Percentiles rank a stretch among this genome's conserved stretches.
Conservation (phyloP, 1,139 yeast genomes). For the Ogataea hybrid region DNA sequence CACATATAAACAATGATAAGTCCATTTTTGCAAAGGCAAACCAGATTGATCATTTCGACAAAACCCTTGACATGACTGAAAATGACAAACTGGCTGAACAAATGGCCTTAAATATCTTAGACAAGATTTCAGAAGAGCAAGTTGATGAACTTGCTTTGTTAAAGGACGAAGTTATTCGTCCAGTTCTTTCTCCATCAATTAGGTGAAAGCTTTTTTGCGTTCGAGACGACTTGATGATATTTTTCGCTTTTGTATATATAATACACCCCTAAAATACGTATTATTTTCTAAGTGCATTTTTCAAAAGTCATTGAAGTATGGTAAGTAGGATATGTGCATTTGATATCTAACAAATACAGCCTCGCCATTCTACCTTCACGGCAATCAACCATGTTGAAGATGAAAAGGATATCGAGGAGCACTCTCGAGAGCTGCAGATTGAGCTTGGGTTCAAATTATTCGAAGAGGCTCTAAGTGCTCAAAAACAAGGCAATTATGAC, state of each 20-base stretch:
- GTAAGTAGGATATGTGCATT: constrained; percentile 1
- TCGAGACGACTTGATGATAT: constrained; percentile 1
- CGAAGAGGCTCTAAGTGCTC: constrained; percentile 65
- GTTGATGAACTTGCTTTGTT: constrained; percentile 29
- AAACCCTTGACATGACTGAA: constrained; percentile 22
- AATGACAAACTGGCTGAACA: constrained; percentile 32
- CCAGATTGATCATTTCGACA: constrained; percentile 32
- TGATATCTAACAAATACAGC: not conserved
- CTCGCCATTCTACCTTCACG: constrained; percentile 58
- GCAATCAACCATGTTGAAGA: constrained; percentile 81
- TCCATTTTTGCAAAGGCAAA: constrained; percentile 29
- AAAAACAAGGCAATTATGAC: constrained; percentile 46
- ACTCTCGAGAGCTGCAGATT: constrained; percentile 82
- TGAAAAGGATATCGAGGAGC: constrained; percentile 77
- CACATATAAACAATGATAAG: constrained; percentile 6
- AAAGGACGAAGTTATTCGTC: constrained; percentile 26
- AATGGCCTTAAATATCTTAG: constrained; percentile 32
- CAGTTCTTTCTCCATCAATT: constrained; percentile 12
- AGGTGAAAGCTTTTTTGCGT: constrained; percentile 1
- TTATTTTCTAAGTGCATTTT: constrained; percentile 4
- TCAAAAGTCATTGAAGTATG: constrained; percentile 1
- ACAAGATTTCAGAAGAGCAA: constrained; percentile 29
- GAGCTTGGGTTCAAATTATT: constrained; percentile 83
- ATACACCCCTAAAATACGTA: not conserved
- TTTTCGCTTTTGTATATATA: constrained; percentile 4